Base-by-base conservation (phyloP, 495 filamentous ascomycete genomes). In the Penicillium riverlandense region DNA sequence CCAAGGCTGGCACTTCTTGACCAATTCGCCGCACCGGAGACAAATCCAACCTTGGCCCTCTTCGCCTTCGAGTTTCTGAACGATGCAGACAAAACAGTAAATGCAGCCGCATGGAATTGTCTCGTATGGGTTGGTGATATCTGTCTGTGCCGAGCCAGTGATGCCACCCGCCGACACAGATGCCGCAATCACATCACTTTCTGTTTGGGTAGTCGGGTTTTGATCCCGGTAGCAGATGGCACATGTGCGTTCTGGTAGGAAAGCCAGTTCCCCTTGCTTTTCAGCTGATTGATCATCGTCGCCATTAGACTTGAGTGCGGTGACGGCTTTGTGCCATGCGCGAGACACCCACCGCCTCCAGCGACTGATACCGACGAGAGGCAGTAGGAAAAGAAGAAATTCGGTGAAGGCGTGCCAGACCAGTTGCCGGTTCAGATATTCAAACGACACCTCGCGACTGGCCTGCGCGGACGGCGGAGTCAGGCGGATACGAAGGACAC, bases 401-500 rank as follows among this genome's bases (percentile, higher is more conserved):
- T 98, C 92, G 16, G 92, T 98, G 54, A 98, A 96, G 12, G 92
- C 92, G 60, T 98, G 92, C 92, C 92, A 98, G 35, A 98, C 92
- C 7, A 98, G 78, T 63, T 98, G 92, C 11, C 92, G 84, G 59
- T 98, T 98, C 36, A 98, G 78, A 61, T 96, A 98, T 66, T 98
- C 92, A 58, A 98, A 96, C 1, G 85, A 90, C 11, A 98, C 90
- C 63, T 97, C 87, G 8, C 91, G 82, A 55, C 76, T 84, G 36
- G 92, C 82, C 52, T 94, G 85, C 52, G 76, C 84, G 11, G 83
- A 87, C 11, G 84, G 83, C 15, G 94, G 83, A 1, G 86, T 82
- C 13, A 98, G 80, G 16, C 92, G 84, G 59, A 98, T 84, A 41
- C 87, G 78, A 33, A 98, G 72, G 37, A 92, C 59, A 38, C 92